Conservation (phyloP, 1,139 yeast genomes). For the Suhomyces maxii region DNA sequence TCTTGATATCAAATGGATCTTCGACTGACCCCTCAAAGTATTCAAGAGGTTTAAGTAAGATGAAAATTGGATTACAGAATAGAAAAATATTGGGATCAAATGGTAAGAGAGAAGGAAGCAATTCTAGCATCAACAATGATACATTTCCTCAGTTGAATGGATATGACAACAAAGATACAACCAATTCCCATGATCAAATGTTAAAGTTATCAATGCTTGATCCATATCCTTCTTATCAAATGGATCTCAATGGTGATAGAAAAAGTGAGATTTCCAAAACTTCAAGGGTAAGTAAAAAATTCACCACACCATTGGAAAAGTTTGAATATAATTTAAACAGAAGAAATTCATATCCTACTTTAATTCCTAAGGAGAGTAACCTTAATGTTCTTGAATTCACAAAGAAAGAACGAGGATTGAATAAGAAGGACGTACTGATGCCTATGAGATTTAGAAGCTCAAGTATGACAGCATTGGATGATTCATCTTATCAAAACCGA, state of each 20-base stretch:
- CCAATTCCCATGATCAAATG: conserved; percentile 1
- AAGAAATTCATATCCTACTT: conserved; percentile 47
- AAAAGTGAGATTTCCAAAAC: conserved; percentile 3
- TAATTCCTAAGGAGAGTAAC: conserved; percentile 28
- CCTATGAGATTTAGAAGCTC: conserved; percentile 23
- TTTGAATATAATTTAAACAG: conserved; percentile 34
- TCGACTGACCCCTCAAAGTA: conserved; percentile 28
- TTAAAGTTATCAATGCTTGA: conserved; percentile 11
- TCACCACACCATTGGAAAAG: conserved; percentile 14
- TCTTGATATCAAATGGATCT: conserved; percentile 7
- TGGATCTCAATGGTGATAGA: conserved; percentile 4
- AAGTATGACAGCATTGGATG: conserved; percentile 38
- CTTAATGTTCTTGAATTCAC: conserved; percentile 28
- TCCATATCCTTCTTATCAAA: conserved; percentile 18
- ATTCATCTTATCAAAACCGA: neutral
- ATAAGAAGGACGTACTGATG: neutral
- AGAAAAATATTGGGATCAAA: conserved; percentile 13
- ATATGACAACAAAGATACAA: neutral
- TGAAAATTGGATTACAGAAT: conserved; percentile 39
- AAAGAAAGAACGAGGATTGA: conserved; percentile 13
- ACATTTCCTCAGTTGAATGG: conserved; percentile 1
- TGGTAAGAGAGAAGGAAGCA: conserved; percentile 3
- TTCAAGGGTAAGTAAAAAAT: neutral
- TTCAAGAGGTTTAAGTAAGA: conserved; percentile 37
- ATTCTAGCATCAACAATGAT: neutral